Evolutionary conservation across 1,139 yeast species (phyloP), one percentile per base, ranked within the genome.

Genomic region (Geotrichum citri-aurantii): DNA sequence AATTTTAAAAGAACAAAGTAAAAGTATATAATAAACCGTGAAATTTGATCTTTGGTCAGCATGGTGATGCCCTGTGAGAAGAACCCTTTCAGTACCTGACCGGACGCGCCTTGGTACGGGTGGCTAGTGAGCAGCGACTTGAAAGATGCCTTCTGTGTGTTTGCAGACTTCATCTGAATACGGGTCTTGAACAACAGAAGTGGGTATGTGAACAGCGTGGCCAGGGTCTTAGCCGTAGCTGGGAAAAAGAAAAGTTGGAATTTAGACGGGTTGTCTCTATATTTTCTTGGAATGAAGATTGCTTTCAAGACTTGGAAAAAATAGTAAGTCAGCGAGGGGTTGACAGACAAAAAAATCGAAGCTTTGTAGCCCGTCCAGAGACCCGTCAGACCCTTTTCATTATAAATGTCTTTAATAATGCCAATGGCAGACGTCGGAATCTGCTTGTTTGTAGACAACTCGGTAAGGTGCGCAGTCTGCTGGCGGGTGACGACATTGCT

Each of bases 321-420:
- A 66, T 71, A 71, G 63, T 86, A 86, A 6, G 95, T 87, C 68
- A 87, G 83, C 33, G 91, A 83, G 10, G 95, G 95, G 72, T 87
- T 87, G 63, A 83, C 75, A 54, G 92, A 85, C 60, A 87, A 77
- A 5, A 87, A 83, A 65, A 86, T 72, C 4, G 88, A 82, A 10
- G 87, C 92, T 66, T 85, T 81, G 63, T 86, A 79, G 0, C 95
- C 95, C 64, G 83, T 80, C 95, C 95, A 87, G 64, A 86, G 82
- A 1, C 91, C 91, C 11, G 79, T 71, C 51, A 83, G 60, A 6
- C 90, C 88, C 65, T 84, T 85, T 57, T 82, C 82, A 14, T 76
- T 75, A 65, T 80, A 77, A 55, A 86, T 79, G 63, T 83, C 83
- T 61, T 75, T 73, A 23, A 81, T 77, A 59, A 67, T 65, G 49